Evolutionary conservation across 2,329 filamentous ascomycete genomes (phyloP).

Genomic region (Fusarium succisae): DNA sequence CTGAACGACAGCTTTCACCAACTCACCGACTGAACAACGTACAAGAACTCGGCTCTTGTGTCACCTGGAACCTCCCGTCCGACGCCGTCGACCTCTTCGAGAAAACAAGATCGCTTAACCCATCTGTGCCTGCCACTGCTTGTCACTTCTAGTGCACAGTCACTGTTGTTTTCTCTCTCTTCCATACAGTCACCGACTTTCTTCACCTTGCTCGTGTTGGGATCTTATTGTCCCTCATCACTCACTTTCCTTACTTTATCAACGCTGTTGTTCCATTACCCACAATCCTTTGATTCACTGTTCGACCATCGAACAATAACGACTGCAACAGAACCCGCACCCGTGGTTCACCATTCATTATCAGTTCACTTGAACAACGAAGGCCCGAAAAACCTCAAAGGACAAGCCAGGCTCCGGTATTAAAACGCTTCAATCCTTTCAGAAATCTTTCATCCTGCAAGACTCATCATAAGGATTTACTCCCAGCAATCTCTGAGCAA

Average conservation of each 20-base stretch:
- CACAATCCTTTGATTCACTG: slow-evolving; percentile 35
- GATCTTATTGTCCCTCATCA: slow-evolving; percentile 18
- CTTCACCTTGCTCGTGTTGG: slow-evolving; percentile 20
- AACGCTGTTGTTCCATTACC: slow-evolving; percentile 20
- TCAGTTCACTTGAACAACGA: slow-evolving; percentile 32
- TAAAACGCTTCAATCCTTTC: slow-evolving; percentile 26
- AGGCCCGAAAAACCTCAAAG: slow-evolving; percentile 2
- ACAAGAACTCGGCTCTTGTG: slow-evolving; percentile 21
- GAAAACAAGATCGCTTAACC: slow-evolving; percentile 31
- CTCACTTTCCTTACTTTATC: slow-evolving; percentile 32
- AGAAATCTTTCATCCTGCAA: slow-evolving; percentile 14
- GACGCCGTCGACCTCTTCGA: slow-evolving; percentile 30
- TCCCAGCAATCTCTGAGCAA: slow-evolving; percentile 14
- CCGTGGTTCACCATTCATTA: slow-evolving; percentile 26
- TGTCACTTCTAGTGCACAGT: slow-evolving; percentile 21
- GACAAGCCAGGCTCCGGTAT: slow-evolving; percentile 22
- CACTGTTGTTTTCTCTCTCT: slow-evolving; percentile 6
- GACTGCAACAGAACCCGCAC: slow-evolving; percentile 19
- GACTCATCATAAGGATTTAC: slow-evolving; percentile 5
- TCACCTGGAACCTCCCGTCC: slow-evolving; percentile 26
- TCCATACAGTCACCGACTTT: background rate
- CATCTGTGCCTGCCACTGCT: slow-evolving; percentile 26
- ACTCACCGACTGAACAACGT: slow-evolving; percentile 24
- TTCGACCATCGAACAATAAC: slow-evolving; percentile 22
- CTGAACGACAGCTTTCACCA: slow-evolving; percentile 4